Percentiles rank a stretch among this genome's conserved stretches.
Conservation (phyloP, 2,329 filamentous ascomycete genomes). For the Mycosphaerella arachidis region DNA sequence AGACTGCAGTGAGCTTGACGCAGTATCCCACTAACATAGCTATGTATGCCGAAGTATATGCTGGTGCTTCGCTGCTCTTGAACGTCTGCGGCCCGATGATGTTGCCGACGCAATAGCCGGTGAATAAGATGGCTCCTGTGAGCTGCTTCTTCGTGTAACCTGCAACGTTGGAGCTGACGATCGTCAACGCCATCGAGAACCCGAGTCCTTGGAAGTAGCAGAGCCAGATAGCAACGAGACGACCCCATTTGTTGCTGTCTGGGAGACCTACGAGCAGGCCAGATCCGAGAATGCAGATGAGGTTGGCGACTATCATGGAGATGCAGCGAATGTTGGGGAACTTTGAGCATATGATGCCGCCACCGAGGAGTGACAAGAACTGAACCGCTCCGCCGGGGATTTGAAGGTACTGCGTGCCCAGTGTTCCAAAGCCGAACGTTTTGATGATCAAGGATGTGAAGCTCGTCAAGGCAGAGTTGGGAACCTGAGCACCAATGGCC, state of each 20-base stretch:
- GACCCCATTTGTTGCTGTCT: conserved; percentile 51
- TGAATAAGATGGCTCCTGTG: conserved; percentile 49
- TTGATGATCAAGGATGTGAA: conserved; percentile 49
- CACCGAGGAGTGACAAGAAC: conserved; percentile 49
- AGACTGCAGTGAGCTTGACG: conserved; percentile 49
- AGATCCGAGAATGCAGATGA: conserved; percentile 52
- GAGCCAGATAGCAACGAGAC: conserved; percentile 55
- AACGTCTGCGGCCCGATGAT: conserved; percentile 55
- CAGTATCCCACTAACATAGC: conserved; percentile 56
- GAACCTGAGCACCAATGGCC: conserved; percentile 52
- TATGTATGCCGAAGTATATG: conserved; percentile 48
- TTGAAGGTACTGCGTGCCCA: conserved; percentile 55
- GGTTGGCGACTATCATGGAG: conserved; percentile 55
- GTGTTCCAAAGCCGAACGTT: conserved; percentile 45
- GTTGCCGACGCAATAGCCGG: conserved; percentile 49
- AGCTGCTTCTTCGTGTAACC: conserved; percentile 55
- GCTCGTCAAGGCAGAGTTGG: conserved; percentile 54
- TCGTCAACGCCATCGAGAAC: conserved; percentile 52
- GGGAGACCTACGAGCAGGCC: conserved; percentile 51
- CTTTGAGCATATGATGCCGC: conserved; percentile 50
- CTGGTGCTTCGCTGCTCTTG: conserved; percentile 45
- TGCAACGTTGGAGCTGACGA: conserved; percentile 46
- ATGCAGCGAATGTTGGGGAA: conserved; percentile 51
- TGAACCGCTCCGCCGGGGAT: conserved; percentile 58
- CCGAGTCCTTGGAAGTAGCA: conserved; percentile 53